A percentile compares a stretch with the other conserved stretches of the same genome.
phyloP scores from a whole-genome alignment of 352 stramenopile species.

The Globisporangium middletonii region DNA sequence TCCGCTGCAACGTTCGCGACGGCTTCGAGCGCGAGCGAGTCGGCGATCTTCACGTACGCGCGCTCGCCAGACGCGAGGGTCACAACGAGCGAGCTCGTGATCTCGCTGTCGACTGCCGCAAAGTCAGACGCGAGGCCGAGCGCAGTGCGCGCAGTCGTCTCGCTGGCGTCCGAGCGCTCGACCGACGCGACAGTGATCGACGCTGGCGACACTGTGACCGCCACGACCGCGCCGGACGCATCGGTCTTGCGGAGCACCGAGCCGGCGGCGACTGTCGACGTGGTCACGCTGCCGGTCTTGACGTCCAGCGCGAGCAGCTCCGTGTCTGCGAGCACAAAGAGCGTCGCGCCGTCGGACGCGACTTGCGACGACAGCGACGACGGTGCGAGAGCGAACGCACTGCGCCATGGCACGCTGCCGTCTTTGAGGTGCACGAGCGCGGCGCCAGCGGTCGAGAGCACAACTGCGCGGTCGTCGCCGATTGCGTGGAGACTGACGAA shows the following conservation, averaged over 20 bases:
- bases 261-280: conserved; percentile 1
- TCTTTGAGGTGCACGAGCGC: conserved; percentile 57
- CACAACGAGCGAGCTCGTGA: conserved; percentile 44
- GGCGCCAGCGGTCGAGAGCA: conserved; percentile 39
- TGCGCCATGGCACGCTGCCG: conserved; percentile 35
- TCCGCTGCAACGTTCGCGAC: conserved; percentile 28
- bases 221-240: conserved; percentile 8
- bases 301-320: conserved; percentile 42
- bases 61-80: conserved; percentile 50
- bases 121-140: conserved; percentile 23
- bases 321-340: conserved; percentile 42
- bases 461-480: conserved; percentile 37
- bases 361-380: conserved; percentile 28
- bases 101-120: conserved; percentile 27
- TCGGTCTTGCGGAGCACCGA: conserved; percentile 16
- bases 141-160: conserved; percentile 5
- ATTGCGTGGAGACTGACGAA: conserved; percentile 42
- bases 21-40: conserved; percentile 30
- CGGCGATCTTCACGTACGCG: conserved; percentile 45
- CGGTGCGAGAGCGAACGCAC: conserved; percentile 27
- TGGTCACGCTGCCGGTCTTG: conserved; percentile 17
- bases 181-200: conserved; percentile 12
- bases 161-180: conserved; percentile 6
- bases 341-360: conserved; percentile 31
- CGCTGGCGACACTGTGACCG: conserved; percentile 11